Percentiles rank a stretch among this genome's conserved stretches.
Evolutionary conservation across 257 asterid genomes (phyloP).

Genomic region (Capsicum chinense): DNA sequence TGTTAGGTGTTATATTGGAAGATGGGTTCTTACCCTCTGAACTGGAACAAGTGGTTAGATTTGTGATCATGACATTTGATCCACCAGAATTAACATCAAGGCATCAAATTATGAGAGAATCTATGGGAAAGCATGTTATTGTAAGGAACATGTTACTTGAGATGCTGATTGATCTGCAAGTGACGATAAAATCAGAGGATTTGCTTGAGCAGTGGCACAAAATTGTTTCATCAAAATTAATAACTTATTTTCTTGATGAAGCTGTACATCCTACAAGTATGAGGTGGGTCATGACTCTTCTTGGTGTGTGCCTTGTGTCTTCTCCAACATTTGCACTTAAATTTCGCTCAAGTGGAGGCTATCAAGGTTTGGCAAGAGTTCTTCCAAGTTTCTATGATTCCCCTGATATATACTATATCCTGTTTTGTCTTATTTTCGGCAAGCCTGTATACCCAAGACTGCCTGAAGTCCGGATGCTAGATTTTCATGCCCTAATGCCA

Average conservation of each 20-base stretch:
- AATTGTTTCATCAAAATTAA: conserved; percentile 87
- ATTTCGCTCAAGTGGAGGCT: conserved; percentile 97
- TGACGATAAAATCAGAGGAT: conserved; percentile 93
- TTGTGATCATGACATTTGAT: conserved; percentile 95
- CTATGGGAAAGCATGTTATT: conserved; percentile 97
- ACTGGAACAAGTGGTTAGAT: conserved; percentile 94
- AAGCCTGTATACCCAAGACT: conserved; percentile 97
- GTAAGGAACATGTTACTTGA: conserved; percentile 98
- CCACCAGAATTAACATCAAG: conserved; percentile 80
- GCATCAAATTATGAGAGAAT: conserved; percentile 71
- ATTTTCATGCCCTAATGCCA: conserved; percentile 97
- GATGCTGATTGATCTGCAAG: conserved; percentile 98
- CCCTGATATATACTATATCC: conserved; percentile 95
- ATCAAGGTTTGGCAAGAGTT: conserved; percentile 90
- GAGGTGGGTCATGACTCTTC: conserved; percentile 99
- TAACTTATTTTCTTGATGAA: conserved; percentile 93
- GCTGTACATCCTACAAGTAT: conserved; percentile 99
- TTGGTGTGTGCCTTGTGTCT: conserved; percentile 95
- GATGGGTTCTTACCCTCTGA: conserved; percentile 98
- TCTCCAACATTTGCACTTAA: conserved; percentile 94
- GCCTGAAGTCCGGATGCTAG: conserved; percentile 99
- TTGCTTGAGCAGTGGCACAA: conserved; percentile 99
- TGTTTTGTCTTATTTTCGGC: conserved; percentile 93
- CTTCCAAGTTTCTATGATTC: conserved; percentile 97
- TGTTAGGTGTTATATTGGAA: conserved; percentile 91